Base-by-base conservation (phyloP, 2,329 filamentous ascomycete genomes). In the Mycosphaerella sp. region DNA sequence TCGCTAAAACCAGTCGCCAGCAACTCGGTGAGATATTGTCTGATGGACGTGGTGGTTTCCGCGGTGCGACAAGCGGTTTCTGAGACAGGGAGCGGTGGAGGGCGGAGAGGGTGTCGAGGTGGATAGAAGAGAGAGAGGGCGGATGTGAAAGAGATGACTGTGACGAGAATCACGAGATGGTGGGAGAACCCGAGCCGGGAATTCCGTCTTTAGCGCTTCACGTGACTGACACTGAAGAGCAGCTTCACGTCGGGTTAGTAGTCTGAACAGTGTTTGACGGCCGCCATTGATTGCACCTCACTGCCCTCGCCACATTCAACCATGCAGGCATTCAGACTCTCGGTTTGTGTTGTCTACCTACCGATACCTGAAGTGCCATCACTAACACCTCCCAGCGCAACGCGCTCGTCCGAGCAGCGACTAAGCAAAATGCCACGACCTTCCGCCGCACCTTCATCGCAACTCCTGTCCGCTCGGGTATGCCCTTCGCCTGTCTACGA, bases 371-470 rank as follows among this genome's bases (percentile, higher is more conserved):
- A 64, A 73, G 63, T 71, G 63, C 40, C 48, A 41, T 43, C 23
- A 48, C 65, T 68, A 55, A 69, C 62, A 57, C 38, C 14, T 11
- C 34, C 11, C 70, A 84, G 82, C 78, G 80, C 75, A 80, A 80
- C 71, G 72, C 80, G 69, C 72, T 84, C 70, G 76, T 76, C 73
- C 80, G 81, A 73, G 76, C 79, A 67, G 76, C 77, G 72, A 78
- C 78, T 69, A 79, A 79, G 69, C 78, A 80, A 69, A 67, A 71
- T 66, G 74, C 73, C 71, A 71, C 73, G 70, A 69, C 78, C 64
- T 73, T 78, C 68, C 79, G 79, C 72, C 80, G 83, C 70, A 81
- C 79, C 70, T 83, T 85, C 74, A 76, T 84, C 73, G 78, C 78
- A 62, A 77, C 78, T 61, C 76, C 79, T 64, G 74, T 79, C 69